phyloP scores from a whole-genome alignment of 2,329 filamentous ascomycete species.

The Xylariales sp. region DNA sequence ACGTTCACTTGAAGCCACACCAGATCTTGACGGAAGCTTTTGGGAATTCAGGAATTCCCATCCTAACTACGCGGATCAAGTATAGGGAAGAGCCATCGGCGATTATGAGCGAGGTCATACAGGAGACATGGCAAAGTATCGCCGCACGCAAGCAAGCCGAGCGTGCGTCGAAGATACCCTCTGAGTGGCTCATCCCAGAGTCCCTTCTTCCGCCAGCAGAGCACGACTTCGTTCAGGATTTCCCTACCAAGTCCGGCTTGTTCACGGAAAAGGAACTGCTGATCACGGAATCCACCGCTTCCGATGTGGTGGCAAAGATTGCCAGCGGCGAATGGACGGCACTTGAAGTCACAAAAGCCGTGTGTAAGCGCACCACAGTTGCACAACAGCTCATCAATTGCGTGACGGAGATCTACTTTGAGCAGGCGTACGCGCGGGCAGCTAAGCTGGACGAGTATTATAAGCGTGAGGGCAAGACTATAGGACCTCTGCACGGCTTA shows the following conservation, averaged over 20 bases:
- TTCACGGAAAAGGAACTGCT: constrained; percentile 13
- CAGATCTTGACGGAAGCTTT: too few relatives aligned
- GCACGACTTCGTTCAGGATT: constrained; percentile 14
- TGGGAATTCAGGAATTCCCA: neutral
- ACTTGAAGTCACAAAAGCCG: constrained; percentile 4
- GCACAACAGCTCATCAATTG: constrained; percentile 8
- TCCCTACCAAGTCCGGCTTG: constrained; percentile 12
- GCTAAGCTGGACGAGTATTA: constrained; percentile 36
- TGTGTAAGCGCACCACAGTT: constrained; percentile 3
- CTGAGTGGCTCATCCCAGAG: constrained; percentile 1
- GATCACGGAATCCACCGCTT: constrained; percentile 13
- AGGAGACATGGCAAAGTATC: constrained; percentile 3
- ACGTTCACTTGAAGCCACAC: neutral
- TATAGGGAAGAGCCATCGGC: neutral
- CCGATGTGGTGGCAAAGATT: constrained; percentile 15
- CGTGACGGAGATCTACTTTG: constrained; percentile 30
- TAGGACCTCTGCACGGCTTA: constrained; percentile 43
- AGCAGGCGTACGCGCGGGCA: constrained; percentile 34
- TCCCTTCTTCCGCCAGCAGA: constrained; percentile 3
- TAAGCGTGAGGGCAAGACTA: constrained; percentile 28
- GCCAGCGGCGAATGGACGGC: constrained; percentile 8
- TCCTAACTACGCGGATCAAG: neutral
- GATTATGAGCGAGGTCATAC: constrained; percentile 1
- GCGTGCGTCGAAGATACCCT: constrained; percentile 3
- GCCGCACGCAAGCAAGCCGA: constrained; percentile 3